These are phyloP conservation scores for Coemansia sp. DNA, from an alignment of 192 early-diverging fungal species.

Conservation along the genomic window DNA sequence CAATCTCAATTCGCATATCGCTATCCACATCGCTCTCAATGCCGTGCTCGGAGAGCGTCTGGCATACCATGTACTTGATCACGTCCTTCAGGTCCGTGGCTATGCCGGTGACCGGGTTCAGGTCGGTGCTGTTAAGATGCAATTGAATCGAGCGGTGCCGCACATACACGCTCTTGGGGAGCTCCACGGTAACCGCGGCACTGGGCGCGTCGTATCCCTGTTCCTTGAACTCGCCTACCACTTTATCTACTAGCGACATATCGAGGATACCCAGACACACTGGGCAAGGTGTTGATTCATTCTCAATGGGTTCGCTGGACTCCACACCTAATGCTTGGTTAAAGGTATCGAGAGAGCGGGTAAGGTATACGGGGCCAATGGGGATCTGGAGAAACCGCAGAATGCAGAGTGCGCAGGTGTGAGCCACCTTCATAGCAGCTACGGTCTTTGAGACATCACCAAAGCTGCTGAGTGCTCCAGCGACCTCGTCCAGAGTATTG, in stretches of 20 bases:
- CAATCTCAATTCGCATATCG: conserved; percentile 35
- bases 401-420: conserved; percentile 23
- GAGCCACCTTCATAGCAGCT: background rate
- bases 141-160: conserved; percentile 34
- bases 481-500: background rate
- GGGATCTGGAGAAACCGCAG: conserved; percentile 23
- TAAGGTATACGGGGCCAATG: conserved; percentile 19
- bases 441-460: conserved; percentile 1
- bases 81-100: conserved; percentile 35
- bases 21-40: conserved; percentile 7
- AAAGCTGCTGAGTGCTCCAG: background rate
- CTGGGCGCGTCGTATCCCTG: conserved; percentile 6
- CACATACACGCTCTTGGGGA: conserved; percentile 40
- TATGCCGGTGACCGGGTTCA: background rate
- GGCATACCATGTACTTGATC: conserved; percentile 22
- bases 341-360: background rate
- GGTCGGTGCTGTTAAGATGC: background rate
- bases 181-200: conserved; percentile 26
- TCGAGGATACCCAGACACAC: conserved; percentile 31
- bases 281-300: conserved; percentile 9
- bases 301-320: no score
- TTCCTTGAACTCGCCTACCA: conserved; percentile 11
- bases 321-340: conserved; percentile 3
- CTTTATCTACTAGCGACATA: background rate
- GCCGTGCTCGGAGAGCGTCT: conserved; percentile 1